Evolutionary conservation across 2,329 filamentous ascomycete genomes (phyloP), one percentile per base, ranked within the genome.

Genomic region (Cladosporium halotolerans): DNA sequence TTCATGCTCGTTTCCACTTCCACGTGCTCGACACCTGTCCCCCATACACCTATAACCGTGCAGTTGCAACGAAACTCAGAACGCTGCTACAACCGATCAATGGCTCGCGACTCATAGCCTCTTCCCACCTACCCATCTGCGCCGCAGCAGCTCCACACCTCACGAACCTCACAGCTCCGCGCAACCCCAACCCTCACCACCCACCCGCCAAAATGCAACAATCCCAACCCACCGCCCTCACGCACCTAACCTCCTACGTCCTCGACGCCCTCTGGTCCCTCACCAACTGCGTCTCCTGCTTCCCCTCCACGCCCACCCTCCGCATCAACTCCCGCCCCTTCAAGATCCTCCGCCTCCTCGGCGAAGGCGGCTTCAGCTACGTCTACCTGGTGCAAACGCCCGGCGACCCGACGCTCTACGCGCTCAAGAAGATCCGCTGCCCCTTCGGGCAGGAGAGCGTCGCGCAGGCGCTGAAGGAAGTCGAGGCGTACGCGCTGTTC

Each of bases 311-410:
- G 60, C 92, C 93, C 54, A 89, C 92, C 53, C 82, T 99, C 62
- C 95, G 93, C 73, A 93, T 99, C 76, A 97, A 97, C 73, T 87
- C 80, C 66, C 85, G 90, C 57, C 93, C 84, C 73, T 96, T 96
- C 79, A 97, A 96, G 79, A 95, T 99, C 69, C 76, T 95, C 63
- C 87, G 93, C 56, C 78, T 99, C 47, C 80, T 99, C 3, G 93
- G 93, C 70, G 93, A 99, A 86, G 93, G 93, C 68, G 93, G 93
- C 66, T 99, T 99, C 78, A 96, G 90, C 60, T 99, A 97, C 73
- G 93, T 99, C 63, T 99, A 99, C 74, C 88, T 99, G 55, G 93
- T 99, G 56, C 88, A 97, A 77, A 91, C 96, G 71, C 92, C 87
- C 45, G 78, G 82, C 52, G 86, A 83, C 49, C 87, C 88, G 55